These are phyloP conservation scores for Silene coronaria DNA, from an alignment of 179 eudicot genomes.

Conservation along the genomic window DNA sequence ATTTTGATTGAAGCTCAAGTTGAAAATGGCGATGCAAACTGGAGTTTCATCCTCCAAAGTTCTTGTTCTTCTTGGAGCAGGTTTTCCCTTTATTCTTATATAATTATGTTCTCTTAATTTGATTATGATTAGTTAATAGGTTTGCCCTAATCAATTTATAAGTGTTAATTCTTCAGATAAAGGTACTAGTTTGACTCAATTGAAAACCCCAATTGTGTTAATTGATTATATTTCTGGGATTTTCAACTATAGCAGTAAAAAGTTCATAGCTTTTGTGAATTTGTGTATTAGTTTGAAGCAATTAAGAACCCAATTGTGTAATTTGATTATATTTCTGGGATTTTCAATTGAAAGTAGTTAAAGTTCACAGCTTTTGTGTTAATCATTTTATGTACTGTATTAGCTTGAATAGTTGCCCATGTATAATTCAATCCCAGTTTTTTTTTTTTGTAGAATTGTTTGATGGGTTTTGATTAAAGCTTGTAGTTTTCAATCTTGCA, in stretches of 20 bases:
- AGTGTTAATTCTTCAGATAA: neutral
- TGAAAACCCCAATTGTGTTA: neutral
- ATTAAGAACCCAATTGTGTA: neutral
- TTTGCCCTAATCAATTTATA: neutral
- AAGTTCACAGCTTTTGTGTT: neutral
- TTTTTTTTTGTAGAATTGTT: neutral
- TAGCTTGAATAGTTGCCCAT: neutral
- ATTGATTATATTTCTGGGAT: neutral
- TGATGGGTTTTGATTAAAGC: neutral
- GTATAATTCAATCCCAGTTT: neutral
- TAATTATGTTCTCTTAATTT: neutral
- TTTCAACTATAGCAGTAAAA: neutral
- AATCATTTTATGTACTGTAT: neutral
- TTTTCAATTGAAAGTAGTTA: neutral
- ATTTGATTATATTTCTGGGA: neutral
- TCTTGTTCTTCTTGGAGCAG: conserved; percentile 82
- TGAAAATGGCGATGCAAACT: conserved; percentile 78
- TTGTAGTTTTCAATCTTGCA: too few species aligned
- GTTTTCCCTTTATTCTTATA: conserved; percentile 25
- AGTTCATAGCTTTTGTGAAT: neutral
- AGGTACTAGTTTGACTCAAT: neutral
- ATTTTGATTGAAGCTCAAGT: conserved; percentile 11
- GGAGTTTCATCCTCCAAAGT: conserved; percentile 81
- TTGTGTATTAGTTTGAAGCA: neutral
- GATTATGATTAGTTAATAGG: neutral